phyloP scores from a whole-genome alignment of 495 filamentous ascomycete species.

The Usnea hakonensis region DNA sequence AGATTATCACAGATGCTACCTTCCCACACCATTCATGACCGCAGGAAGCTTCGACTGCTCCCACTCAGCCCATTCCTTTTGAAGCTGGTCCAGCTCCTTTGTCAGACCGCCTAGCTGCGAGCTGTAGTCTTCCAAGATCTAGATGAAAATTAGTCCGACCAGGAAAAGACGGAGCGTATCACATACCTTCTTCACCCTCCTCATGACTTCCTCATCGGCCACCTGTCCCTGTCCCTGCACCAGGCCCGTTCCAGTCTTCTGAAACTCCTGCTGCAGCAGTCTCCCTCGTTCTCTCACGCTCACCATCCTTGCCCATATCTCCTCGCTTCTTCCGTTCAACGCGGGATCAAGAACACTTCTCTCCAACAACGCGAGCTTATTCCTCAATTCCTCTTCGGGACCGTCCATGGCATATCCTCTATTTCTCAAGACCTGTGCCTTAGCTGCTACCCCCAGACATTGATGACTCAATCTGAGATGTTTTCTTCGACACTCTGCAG shows the following conservation, averaged over 20 bases:
- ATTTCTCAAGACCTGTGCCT: constrained; percentile 86
- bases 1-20: not conserved
- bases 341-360: constrained; percentile 72
- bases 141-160: not conserved
- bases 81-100: constrained; percentile 68
- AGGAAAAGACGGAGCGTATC: not conserved
- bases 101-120: constrained; percentile 79
- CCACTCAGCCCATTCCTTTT: constrained; percentile 73
- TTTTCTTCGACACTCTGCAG: constrained; percentile 70
- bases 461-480: constrained; percentile 75
- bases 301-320: constrained; percentile 94
- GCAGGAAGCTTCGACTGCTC: constrained; percentile 20
- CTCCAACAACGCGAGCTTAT: constrained; percentile 71
- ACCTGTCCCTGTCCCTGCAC: constrained; percentile 43
- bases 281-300: constrained; percentile 72
- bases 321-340: constrained; percentile 74
- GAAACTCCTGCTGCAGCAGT: constrained; percentile 70
- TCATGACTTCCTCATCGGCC: constrained; percentile 70
- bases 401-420: constrained; percentile 85
- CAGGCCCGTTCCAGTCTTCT: constrained; percentile 50
- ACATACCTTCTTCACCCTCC: constrained; percentile 76
- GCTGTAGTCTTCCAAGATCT: constrained; percentile 89
- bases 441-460: constrained; percentile 75
- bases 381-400: constrained; percentile 84
- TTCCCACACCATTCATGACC: not conserved